Percentiles rank a stretch among this genome's conserved stretches.
phyloP scores from a whole-genome alignment of 495 filamentous ascomycete genomes.

The Penicillium chermesinum region DNA sequence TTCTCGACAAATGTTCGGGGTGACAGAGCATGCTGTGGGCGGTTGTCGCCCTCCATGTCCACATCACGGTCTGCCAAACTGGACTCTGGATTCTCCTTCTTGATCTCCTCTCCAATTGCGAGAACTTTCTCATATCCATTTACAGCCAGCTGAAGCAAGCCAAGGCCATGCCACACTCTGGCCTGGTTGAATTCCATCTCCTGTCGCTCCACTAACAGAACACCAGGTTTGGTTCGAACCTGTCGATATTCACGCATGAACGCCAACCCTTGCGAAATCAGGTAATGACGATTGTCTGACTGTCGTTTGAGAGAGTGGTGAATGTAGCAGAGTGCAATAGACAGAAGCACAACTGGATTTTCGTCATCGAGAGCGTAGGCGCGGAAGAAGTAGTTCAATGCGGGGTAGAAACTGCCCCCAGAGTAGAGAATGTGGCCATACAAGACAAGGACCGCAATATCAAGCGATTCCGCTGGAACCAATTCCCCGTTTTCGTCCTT shows the following conservation, averaged over 20 bases:
- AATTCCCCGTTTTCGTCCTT: slow-evolving; percentile 43
- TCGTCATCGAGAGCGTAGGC: slow-evolving; percentile 72
- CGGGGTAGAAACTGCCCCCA: slow-evolving; percentile 70
- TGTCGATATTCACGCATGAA: slow-evolving; percentile 77
- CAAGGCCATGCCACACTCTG: slow-evolving; percentile 73
- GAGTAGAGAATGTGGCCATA: slow-evolving; percentile 85
- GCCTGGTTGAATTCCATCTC: slow-evolving; percentile 91
- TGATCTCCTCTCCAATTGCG: slow-evolving; percentile 40
- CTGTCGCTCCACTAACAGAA: slow-evolving; percentile 50
- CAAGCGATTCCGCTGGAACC: slow-evolving; percentile 50
- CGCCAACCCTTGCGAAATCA: slow-evolving; percentile 74
- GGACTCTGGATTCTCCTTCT: slow-evolving; percentile 16
- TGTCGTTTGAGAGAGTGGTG: slow-evolving; percentile 84
- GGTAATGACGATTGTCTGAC: slow-evolving; percentile 80
- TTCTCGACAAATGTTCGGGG: slow-evolving; percentile 47
- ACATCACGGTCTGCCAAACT: slow-evolving; percentile 16
- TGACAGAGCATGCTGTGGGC: background rate
- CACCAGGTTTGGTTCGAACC: slow-evolving; percentile 38
- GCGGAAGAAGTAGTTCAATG: slow-evolving; percentile 87
- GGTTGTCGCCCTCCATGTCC: slow-evolving; percentile 22
- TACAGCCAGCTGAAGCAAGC: slow-evolving; percentile 70
- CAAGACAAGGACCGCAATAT: slow-evolving; percentile 72
- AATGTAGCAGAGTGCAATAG: slow-evolving; percentile 64
- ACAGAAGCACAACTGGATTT: slow-evolving; percentile 72
- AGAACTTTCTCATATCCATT: slow-evolving; percentile 64